phyloP scores from a whole-genome alignment of 495 filamentous ascomycete species.

The Astrothelium macrocarpum region DNA sequence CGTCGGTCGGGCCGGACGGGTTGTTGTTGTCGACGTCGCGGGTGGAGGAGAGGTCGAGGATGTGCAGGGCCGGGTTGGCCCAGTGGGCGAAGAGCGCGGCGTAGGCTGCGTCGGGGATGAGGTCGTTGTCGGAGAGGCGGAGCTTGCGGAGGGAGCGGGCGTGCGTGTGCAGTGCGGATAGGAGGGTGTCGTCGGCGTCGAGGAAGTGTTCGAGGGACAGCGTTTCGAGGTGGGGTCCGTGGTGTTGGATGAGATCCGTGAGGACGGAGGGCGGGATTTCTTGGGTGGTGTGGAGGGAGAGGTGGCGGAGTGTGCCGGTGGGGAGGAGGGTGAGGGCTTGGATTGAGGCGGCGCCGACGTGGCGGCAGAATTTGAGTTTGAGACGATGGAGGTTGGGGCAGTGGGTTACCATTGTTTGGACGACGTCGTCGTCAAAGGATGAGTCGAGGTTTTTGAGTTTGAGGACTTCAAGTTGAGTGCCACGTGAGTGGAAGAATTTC shows the following conservation, averaged over 20 bases:
- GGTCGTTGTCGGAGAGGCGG: constrained; percentile 62
- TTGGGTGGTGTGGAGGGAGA: constrained; percentile 56
- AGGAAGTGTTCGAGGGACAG: constrained; percentile 54
- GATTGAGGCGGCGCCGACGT: constrained; percentile 40
- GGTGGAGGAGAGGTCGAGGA: constrained; percentile 62
- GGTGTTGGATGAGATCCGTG: constrained; percentile 44
- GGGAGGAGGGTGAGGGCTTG: constrained; percentile 45
- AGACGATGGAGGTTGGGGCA: constrained; percentile 61
- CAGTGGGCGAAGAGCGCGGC: constrained; percentile 61
- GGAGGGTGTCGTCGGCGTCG: constrained; percentile 32
- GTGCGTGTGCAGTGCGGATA: constrained; percentile 50
- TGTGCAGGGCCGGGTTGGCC: constrained; percentile 58
- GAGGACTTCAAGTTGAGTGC: constrained; percentile 51
- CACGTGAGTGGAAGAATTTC: constrained; percentile 51
- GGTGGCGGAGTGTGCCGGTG: constrained; percentile 48
- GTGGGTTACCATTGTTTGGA: constrained; percentile 43
- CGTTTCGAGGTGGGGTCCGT: constrained; percentile 57
- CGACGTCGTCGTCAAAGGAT: constrained; percentile 60
- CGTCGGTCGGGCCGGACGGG: constrained; percentile 44
- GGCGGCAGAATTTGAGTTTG: constrained; percentile 57
- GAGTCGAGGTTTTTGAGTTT: constrained; percentile 60
- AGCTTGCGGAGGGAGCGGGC: constrained; percentile 64
- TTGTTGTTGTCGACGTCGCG: constrained; percentile 65
- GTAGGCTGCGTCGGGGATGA: constrained; percentile 64
- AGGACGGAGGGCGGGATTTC: constrained; percentile 48